Evolutionary conservation across 768 basidiomycete species (phyloP).

Genomic region (Phanerodontia chrysosporium): DNA sequence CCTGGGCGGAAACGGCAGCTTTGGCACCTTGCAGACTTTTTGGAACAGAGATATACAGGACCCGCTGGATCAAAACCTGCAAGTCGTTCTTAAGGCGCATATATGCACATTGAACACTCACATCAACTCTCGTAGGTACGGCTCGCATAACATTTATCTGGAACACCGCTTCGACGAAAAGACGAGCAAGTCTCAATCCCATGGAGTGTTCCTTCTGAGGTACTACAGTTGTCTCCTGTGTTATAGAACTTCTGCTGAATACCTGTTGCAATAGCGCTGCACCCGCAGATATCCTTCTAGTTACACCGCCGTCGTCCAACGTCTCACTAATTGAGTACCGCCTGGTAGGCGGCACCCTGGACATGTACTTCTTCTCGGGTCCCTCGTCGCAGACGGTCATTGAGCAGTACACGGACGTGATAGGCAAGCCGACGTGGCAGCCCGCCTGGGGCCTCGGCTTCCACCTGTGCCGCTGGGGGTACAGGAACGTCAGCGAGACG

Average conservation of each 20-base stretch:
- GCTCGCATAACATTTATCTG: slow-evolving; percentile 67
- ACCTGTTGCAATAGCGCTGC: slow-evolving; percentile 40
- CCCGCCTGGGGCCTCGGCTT: slow-evolving; percentile 78
- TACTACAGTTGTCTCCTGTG: no score
- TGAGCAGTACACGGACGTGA: slow-evolving; percentile 64
- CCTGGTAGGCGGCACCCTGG: slow-evolving; percentile 68
- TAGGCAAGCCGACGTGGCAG: slow-evolving; percentile 68
- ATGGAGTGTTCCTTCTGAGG: slow-evolving; percentile 67
- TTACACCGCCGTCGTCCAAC: slow-evolving; percentile 50
- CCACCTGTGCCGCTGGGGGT: slow-evolving; percentile 67
- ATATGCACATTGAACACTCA: background rate
- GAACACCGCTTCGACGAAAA: slow-evolving; percentile 63
- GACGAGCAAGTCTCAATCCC: slow-evolving; percentile 51
- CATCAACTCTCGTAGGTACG: slow-evolving; percentile 44
- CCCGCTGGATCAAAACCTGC: slow-evolving; percentile 67
- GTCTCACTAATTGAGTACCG: slow-evolving; percentile 69
- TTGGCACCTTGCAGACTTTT: slow-evolving; percentile 59
- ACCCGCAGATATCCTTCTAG: slow-evolving; percentile 67
- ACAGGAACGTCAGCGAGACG: slow-evolving; percentile 50
- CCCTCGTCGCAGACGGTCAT: slow-evolving; percentile 52
- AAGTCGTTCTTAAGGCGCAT: slow-evolving; percentile 18
- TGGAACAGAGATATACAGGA: slow-evolving; percentile 63
- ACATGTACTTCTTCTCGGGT: slow-evolving; percentile 72
- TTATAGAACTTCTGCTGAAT: no score
- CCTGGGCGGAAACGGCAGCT: slow-evolving; percentile 43